Conservation (phyloP, 2,329 filamentous ascomycete genomes). For the Pseudogymnoascus sp. region DNA sequence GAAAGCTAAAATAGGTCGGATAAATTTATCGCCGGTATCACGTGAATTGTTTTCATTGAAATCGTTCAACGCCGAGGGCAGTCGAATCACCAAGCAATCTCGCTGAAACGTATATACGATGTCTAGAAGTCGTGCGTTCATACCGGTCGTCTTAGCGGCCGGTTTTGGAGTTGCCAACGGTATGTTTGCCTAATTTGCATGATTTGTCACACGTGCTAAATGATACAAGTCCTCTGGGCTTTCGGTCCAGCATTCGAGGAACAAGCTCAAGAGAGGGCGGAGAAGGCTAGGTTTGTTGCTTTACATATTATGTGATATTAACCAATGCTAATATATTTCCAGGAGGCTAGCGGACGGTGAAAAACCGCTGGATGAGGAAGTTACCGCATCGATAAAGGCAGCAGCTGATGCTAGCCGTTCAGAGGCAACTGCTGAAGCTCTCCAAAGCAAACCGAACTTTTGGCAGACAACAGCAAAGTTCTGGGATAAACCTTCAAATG, state of each 20-base stretch:
- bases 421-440: slow-evolving; percentile 8
- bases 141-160: slow-evolving; percentile 24
- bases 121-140: slow-evolving; percentile 23
- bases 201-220: not conserved
- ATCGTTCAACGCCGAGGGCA: not conserved
- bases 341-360: not conserved
- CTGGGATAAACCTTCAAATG: not conserved
- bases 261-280: slow-evolving; percentile 18
- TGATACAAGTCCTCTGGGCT: slow-evolving; percentile 21
- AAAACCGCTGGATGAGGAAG: slow-evolving; percentile 9
- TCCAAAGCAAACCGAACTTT: not conserved
- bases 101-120: slow-evolving; percentile 13
- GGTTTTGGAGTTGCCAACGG: slow-evolving; percentile 27
- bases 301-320: not conserved
- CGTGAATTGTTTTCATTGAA: not conserved
- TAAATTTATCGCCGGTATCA: not conserved
- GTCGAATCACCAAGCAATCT: not conserved
- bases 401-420: slow-evolving; percentile 20
- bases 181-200: slow-evolving; percentile 13
- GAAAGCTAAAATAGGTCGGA: not conserved
- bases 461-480: not conserved
- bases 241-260: slow-evolving; percentile 28
- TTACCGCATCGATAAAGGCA: slow-evolving; percentile 14
- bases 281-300: slow-evolving; percentile 17
- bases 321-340: not conserved